phyloP scores from a whole-genome alignment of 495 filamentous ascomycete species.

The Trichoderma parareesei region DNA sequence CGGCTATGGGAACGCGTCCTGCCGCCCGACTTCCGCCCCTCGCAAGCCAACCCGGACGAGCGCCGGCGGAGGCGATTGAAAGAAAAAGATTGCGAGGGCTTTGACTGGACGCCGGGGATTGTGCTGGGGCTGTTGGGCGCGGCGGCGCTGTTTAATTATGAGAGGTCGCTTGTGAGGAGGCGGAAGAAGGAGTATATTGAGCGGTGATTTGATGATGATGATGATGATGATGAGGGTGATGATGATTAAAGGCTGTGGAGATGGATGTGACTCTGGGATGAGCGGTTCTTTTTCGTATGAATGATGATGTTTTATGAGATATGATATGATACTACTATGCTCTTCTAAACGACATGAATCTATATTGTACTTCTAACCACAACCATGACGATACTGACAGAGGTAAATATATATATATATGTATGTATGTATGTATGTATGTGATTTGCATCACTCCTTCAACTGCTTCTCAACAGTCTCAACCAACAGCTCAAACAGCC shows the following conservation, averaged over 20 bases:
- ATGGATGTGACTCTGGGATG: not conserved
- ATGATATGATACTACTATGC: not conserved
- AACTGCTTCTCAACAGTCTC: slow-evolving; percentile 56
- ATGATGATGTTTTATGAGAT: not conserved
- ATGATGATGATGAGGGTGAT: not conserved
- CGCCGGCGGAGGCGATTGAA: not conserved
- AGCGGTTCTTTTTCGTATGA: not conserved
- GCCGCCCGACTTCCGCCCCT: not conserved
- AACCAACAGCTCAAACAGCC: slow-evolving; percentile 74
- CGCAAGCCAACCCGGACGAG: not conserved
- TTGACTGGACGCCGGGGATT: slow-evolving; percentile 19
- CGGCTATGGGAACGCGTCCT: not conserved
- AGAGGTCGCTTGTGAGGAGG: slow-evolving; percentile 19
- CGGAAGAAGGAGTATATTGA: slow-evolving; percentile 27
- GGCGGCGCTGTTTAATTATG: slow-evolving; percentile 15
- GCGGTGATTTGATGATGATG: not conserved
- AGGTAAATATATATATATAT: not conserved
- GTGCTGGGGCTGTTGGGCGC: slow-evolving; percentile 15
- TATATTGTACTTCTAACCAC: not conserved
- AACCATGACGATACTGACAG: no score
- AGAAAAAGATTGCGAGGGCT: slow-evolving; percentile 18
- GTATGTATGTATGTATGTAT: not conserved
- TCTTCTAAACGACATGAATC: not conserved
- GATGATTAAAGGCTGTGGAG: slow-evolving; percentile 10
- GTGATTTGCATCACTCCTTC: not conserved